Evolutionary conservation across 352 stramenopile genomes (phyloP), one percentile per base, ranked within the genome.

Genomic region (Phytophthora uliginosa): DNA sequence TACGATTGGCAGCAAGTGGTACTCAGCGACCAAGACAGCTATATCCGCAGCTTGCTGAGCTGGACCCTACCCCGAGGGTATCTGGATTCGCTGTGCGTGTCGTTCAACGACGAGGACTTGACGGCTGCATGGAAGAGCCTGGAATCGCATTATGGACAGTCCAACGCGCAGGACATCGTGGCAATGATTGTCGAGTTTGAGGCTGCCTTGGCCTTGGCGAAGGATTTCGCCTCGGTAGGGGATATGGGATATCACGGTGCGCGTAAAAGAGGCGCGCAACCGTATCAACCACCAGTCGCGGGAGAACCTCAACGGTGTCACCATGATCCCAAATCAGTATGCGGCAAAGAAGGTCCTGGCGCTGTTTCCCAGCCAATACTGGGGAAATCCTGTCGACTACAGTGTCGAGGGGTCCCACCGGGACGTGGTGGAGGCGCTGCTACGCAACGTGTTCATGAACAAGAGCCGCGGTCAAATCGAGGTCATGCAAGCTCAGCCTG

Each of bases 401-500:
- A 48, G 24, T 24, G 42, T 18, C 0, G 6, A 8, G 0, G 47
- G 42, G 7, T 60, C 65, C n/a, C 42, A 45, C 1, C 31, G 50
- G 3, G 63, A 65, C 8, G n/a, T 17, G 2, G 47, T 71, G 3
- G 55, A 60, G 33, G 17, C 12, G 2, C 58, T 52, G 24, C 47
- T 65, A 1, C 42, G 63, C 18, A 34, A 33, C 9, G 58, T 65
- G 22, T 71, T 65, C 24, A 31, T 36, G 1, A 17, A 15, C 55
- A 65, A 65, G 18, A 65, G 31, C 31, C 38, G 57, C 34, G 22
- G 5, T 7, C 18, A 71, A 17, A 71, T 71, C 10, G 40, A 31
- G 54, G 55, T n/a, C 3, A 58, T 59, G 59, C 3, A 57, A 12
- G 13, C 18, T 10, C 10, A 55, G 45, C 5, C 59, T 22, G 45